Evolutionary conservation across 2,329 filamentous ascomycete genomes (phyloP).

Genomic region (Penicillium sp.): DNA sequence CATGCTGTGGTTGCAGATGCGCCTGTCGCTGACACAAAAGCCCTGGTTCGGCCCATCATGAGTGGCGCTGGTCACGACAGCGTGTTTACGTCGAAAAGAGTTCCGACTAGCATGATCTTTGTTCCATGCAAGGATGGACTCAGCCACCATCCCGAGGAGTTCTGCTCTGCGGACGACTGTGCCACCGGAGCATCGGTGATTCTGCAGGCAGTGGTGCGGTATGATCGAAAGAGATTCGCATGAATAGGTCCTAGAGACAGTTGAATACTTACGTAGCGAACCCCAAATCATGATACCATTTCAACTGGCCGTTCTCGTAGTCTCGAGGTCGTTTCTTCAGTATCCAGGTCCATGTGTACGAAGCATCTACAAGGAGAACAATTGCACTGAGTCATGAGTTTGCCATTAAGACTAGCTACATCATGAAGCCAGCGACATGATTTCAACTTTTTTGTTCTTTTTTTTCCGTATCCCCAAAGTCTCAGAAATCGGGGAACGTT

Average conservation of each 20-base stretch:
- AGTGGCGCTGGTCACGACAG: constrained; percentile 71
- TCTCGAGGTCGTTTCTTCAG: not conserved
- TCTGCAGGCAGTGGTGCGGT: constrained; percentile 43
- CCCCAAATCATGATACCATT: not conserved
- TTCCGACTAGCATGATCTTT: constrained; percentile 71
- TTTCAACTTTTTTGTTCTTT: constrained; percentile 37
- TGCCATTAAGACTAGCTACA: constrained; percentile 44
- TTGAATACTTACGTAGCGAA: not conserved
- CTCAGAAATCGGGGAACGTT: constrained; percentile 27
- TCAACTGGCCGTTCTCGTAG: constrained; percentile 35
- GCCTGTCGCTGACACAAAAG: constrained; percentile 45
- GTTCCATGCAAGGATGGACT: constrained; percentile 68
- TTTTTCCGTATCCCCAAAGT: constrained; percentile 34
- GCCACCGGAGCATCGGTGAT: constrained; percentile 58
- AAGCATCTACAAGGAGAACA: constrained; percentile 10
- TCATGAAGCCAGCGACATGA: constrained; percentile 35
- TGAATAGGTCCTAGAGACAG: not conserved
- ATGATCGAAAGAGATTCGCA: constrained; percentile 51
- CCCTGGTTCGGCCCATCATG: constrained; percentile 60
- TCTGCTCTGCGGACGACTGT: constrained; percentile 65
- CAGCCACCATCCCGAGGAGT: constrained; percentile 69
- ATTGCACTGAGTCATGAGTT: constrained; percentile 36
- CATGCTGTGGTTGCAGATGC: constrained; percentile 62
- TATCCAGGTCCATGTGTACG: not conserved
- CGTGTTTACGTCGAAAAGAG: constrained; percentile 64